phyloP scores from a whole-genome alignment of 1,139 yeast genomes.

The Debaryomyces nepalensis region DNA sequence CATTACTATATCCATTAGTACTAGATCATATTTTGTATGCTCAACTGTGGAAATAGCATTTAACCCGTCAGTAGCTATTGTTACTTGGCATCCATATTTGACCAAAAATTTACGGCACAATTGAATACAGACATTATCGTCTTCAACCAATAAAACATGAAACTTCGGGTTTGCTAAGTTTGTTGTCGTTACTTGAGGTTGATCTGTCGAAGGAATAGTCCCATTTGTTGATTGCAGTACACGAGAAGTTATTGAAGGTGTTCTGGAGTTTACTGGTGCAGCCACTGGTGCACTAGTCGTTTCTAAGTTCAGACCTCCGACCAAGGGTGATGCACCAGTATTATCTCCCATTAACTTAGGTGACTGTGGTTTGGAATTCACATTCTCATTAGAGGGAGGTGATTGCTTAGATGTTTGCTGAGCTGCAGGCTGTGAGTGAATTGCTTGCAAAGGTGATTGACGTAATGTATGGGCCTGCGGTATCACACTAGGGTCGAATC shows the following conservation, averaged over 20 bases:
- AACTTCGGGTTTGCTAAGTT: slow-evolving; percentile 50
- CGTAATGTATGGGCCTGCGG: slow-evolving; percentile 6
- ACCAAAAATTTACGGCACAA: slow-evolving; percentile 76
- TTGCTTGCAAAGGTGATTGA: slow-evolving; percentile 11
- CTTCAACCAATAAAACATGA: slow-evolving; percentile 83
- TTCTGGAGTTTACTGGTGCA: slow-evolving; percentile 12
- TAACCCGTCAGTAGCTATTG: slow-evolving; percentile 89
- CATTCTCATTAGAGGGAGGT: slow-evolving; percentile 12
- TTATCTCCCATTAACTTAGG: slow-evolving; percentile 9
- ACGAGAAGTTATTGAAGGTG: slow-evolving; percentile 10
- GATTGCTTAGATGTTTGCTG: slow-evolving; percentile 11
- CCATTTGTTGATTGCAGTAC: slow-evolving; percentile 5
- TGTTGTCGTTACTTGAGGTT: slow-evolving; percentile 30
- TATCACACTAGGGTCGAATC: slow-evolving; percentile 3
- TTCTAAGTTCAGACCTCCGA: slow-evolving; percentile 4
- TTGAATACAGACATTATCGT: slow-evolving; percentile 82
- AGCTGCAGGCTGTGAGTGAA: not conserved
- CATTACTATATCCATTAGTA: slow-evolving; percentile 92
- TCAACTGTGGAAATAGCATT: slow-evolving; percentile 85
- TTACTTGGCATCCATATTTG: slow-evolving; percentile 90
- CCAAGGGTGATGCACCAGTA: slow-evolving; percentile 9
- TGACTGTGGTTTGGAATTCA: slow-evolving; percentile 13
- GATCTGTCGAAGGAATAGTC: slow-evolving; percentile 10
- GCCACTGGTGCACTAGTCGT: slow-evolving; percentile 8
- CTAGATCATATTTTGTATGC: slow-evolving; percentile 75